Evolutionary conservation across 2,329 filamentous ascomycete species (phyloP), one percentile per base, ranked within the genome.

Genomic region (Penicillium sclerotigenum): DNA sequence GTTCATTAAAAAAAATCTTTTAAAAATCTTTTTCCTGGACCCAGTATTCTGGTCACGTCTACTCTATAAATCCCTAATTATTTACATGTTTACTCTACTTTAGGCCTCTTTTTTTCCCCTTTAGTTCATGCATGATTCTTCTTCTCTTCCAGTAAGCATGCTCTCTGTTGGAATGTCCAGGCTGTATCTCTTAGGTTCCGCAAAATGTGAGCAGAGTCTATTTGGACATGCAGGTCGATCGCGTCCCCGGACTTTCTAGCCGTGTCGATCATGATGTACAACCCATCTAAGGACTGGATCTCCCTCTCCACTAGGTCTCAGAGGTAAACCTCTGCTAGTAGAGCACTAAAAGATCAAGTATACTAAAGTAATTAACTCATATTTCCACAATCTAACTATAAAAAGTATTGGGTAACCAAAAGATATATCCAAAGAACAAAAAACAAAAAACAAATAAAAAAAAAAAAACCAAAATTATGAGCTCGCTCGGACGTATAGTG

Each of bases 121-220:
- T 50, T 41, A 26, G 47, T 53, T 50, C 43, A 51, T 53, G 37
- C 46, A 56, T 49, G 31, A 33, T 33, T 22, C 26, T 34, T 50
- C 16, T 24, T 31, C 42, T 47, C 51, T 45, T 52, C 56, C 48
- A 28, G 53, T 58, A n/a, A 54, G 52, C 46, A 52, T 54, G 28
- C 46, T 37, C 47, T 51, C 37, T 34, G n/a, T 55, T 63, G 62
- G 63, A 65, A 65, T 65, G 63, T 47, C 40, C 20, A 34, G 46
- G 52, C 63, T 64, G 62, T 59, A 54, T 53, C 60, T 65, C 50
- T 52, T 57, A 49, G 43, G 26, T 63, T 59, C 63, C 63, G 63
- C 37, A 54, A 52, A 65, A 65, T 65, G 63, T 65, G 63, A 65
- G 56, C 60, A 62, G 61, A 65, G 62, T 63, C 59, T 62, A 65